Evolutionary conservation across 495 filamentous ascomycete genomes (phyloP).

Genomic region (Niebla homalea): DNA sequence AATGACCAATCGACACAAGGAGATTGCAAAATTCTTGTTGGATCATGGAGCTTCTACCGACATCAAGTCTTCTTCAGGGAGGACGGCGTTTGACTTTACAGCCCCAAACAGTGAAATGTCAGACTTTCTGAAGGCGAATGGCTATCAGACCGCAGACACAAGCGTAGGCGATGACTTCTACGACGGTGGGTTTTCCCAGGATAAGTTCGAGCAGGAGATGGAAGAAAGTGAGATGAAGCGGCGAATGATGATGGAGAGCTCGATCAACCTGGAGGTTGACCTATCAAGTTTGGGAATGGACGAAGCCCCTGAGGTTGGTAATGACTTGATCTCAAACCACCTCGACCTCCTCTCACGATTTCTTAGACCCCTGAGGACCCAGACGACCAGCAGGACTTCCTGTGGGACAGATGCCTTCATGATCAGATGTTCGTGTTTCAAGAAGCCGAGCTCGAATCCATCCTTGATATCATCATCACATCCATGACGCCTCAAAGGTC

Average conservation of each 20-base stretch:
- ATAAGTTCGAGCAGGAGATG: constrained; percentile 91
- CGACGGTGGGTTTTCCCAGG: constrained; percentile 80
- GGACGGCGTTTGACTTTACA: constrained; percentile 94
- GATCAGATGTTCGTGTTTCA: constrained; percentile 99
- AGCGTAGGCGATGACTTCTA: constrained; percentile 96
- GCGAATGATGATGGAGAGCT: constrained; percentile 99
- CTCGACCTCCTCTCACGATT: neutral
- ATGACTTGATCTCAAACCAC: neutral
- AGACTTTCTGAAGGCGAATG: constrained; percentile 83
- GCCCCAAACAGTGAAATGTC: constrained; percentile 92
- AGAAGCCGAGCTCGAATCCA: constrained; percentile 75
- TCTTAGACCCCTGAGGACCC: constrained; percentile 63
- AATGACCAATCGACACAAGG: constrained; percentile 96
- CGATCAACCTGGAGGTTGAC: constrained; percentile 93
- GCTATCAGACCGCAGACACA: constrained; percentile 74
- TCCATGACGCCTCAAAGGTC: constrained; percentile 96
- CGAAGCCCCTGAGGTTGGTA: constrained; percentile 78
- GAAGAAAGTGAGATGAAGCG: constrained; percentile 91
- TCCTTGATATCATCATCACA: constrained; percentile 91
- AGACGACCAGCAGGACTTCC: constrained; percentile 86
- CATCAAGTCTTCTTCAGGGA: constrained; percentile 81
- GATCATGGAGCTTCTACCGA: constrained; percentile 93
- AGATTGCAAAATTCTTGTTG: constrained; percentile 79
- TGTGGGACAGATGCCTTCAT: constrained; percentile 91
- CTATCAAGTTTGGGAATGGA: constrained; percentile 91